Evolutionary conservation across 2,329 filamentous ascomycete species (phyloP).

Genomic region (Botrytis paeoniae): DNA sequence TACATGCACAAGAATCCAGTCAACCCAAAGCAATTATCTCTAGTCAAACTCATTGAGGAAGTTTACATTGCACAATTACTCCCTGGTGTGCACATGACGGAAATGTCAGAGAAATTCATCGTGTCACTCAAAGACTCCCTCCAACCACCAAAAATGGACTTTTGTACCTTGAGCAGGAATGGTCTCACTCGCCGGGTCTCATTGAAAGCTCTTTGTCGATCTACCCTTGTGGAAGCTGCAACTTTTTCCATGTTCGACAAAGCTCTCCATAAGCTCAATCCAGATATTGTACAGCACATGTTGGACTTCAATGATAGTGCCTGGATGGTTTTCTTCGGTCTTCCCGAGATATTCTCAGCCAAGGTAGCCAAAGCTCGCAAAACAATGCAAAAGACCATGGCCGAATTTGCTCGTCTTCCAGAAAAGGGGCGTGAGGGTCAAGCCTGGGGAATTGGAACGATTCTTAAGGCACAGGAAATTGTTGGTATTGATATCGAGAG

Average conservation of each 20-base stretch:
- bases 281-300: constrained; percentile 13
- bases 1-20: constrained; percentile 13
- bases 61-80: constrained; percentile 12
- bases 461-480: constrained; percentile 5
- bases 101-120: constrained; percentile 10
- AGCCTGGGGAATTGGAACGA: constrained; percentile 2
- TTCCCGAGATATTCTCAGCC: constrained; percentile 10
- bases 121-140: background rate
- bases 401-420: constrained; percentile 3
- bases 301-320: constrained; percentile 8
- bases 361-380: constrained; percentile 12
- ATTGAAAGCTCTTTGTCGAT: background rate
- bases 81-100: constrained; percentile 9
- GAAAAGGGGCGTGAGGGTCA: background rate
- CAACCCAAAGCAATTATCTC: constrained; percentile 11
- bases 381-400: constrained; percentile 10
- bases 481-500: constrained; percentile 7
- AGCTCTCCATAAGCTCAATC: constrained; percentile 9
- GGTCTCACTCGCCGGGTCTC: constrained; percentile 8
- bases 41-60: constrained; percentile 12
- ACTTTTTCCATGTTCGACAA: constrained; percentile 16
- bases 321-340: constrained; percentile 16
- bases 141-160: constrained; percentile 11
- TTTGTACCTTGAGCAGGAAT: constrained; percentile 3
- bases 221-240: constrained; percentile 11